Evolutionary conservation across 2,329 filamentous ascomycete genomes (phyloP), one percentile per base, ranked within the genome.

Genomic region (Cladosporium sp.): DNA sequence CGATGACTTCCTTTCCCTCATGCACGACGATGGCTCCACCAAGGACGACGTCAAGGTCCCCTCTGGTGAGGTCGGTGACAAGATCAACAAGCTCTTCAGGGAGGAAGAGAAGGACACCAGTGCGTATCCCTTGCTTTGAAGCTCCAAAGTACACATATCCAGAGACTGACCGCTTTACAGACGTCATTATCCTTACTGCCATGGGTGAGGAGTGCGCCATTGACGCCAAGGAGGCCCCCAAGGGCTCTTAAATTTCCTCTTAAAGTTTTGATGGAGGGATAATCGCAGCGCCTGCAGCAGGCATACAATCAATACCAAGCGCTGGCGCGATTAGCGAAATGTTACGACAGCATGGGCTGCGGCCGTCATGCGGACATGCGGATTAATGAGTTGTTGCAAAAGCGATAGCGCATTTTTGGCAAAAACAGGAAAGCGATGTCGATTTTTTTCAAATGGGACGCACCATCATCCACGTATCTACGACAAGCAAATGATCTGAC

Each of bases 11-110:
- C 86, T 99, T 64, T 91, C 87, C 70, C 87, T 99, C 70, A 95
- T 97, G 86, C 82, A 80, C 70, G 86, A 92, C 59, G 82, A 86
- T 63, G 91, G 91, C 70, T 78, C 82, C 72, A 86, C 84, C 78
- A 96, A 96, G 83, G 89, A 96, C 67, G 92, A 99, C 72, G 89
- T 97, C 73, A 90, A 89, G 79, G 69, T 95, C 63, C 93, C 93
- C 64, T 91, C 96, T 1, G 86, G 85, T 66, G 92, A 97, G 54
- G 66, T 95, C 72, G 90, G 89, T 66, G 83, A 91, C 43, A 91
- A 88, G 80, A 95, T 97, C 73, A 77, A 73, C 64, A 85, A 83
- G 72, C 82, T 92, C 65, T 93, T 92, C 80, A 78, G 73, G 60
- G 76, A 79, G 19, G 89, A 95, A n/a, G 86, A 84, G 75, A 96